These are phyloP conservation scores for Lentinula lateritia DNA, from an alignment of 768 basidiomycete genomes.

Conservation along the genomic window DNA sequence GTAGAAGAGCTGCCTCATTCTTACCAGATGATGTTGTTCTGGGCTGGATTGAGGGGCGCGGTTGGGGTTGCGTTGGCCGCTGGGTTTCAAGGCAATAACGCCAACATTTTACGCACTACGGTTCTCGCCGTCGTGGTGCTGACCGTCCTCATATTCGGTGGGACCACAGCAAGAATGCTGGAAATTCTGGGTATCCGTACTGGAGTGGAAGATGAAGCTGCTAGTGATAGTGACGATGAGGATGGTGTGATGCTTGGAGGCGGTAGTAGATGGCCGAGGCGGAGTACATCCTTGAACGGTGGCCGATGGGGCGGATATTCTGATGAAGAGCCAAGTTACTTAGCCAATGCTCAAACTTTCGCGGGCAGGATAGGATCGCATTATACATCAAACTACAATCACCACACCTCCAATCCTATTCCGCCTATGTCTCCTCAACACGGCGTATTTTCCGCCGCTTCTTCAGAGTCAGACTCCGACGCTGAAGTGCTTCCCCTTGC, in stretches of 20 bases:
- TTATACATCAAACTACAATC: conserved; percentile 57
- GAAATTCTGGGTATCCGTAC: conserved; percentile 95
- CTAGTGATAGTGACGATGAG: conserved; percentile 47
- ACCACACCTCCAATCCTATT: conserved; percentile 33
- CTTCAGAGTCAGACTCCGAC: conserved; percentile 78
- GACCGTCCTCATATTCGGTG: conserved; percentile 92
- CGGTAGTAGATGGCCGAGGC: conserved; percentile 21
- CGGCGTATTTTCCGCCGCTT: conserved; percentile 58
- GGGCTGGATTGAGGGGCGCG: conserved; percentile 95
- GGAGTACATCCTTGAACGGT: conserved; percentile 22
- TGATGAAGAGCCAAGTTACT: conserved; percentile 38
- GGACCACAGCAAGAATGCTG: conserved; percentile 95
- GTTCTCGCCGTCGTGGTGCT: conserved; percentile 94
- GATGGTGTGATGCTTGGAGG: conserved; percentile 26
- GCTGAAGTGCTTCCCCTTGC: conserved; percentile 79
- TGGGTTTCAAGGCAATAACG: conserved; percentile 92
- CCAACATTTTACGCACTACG: conserved; percentile 85
- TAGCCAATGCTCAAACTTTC: conserved; percentile 11
- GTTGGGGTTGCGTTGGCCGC: conserved; percentile 97
- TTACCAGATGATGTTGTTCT: conserved; percentile 99
- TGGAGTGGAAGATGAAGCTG: conserved; percentile 91
- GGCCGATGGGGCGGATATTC: conserved; percentile 39
- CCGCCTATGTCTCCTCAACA: conserved; percentile 10
- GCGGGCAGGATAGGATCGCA: conserved; percentile 49
- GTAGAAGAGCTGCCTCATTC: conserved; percentile 92